Evolutionary conservation across 1,284 basidiomycete genomes (phyloP).

Genomic region (Pseudozyma pruni): DNA sequence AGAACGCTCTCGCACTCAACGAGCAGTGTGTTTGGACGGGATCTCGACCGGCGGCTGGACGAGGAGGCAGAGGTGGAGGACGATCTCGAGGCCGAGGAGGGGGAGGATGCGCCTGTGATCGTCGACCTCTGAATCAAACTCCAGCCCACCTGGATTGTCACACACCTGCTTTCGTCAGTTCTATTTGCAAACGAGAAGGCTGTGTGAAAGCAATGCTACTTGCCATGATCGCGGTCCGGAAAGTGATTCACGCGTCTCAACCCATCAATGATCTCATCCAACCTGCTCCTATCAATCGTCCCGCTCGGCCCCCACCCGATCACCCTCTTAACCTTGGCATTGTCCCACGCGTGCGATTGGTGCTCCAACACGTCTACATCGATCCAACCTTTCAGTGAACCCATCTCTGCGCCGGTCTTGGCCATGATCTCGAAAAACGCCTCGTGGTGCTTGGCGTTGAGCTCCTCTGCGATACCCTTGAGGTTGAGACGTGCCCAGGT

Average conservation of each 20-base stretch:
- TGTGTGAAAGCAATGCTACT: too few relatives aligned
- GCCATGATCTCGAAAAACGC: constrained; percentile 23
- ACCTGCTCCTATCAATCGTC: constrained; percentile 2
- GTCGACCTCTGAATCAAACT: constrained; percentile 26
- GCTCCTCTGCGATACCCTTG: constrained; percentile 43
- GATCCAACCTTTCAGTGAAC: constrained; percentile 20
- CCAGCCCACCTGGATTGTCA: too few relatives aligned
- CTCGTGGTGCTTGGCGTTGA: constrained; percentile 51
- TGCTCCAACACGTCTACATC: constrained; percentile 46
- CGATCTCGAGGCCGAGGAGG: constrained; percentile 37
- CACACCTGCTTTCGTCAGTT: too few relatives aligned
- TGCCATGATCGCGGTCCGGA: not conserved
- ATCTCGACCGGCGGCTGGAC: constrained; percentile 32
- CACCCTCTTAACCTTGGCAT: constrained; percentile 34
- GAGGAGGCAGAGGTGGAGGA: constrained; percentile 43
- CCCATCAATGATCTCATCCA: constrained; percentile 30
- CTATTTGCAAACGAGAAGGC: too few relatives aligned
- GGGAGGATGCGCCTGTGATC: constrained; percentile 47
- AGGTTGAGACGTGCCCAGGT: constrained; percentile 39
- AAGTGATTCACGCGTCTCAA: constrained; percentile 26
- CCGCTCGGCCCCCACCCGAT: constrained; percentile 42
- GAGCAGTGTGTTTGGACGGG: constrained; percentile 18
- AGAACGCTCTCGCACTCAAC: constrained; percentile 23
- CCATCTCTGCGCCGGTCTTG: constrained; percentile 5
- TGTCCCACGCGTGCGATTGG: constrained; percentile 34